These are phyloP conservation scores for Withania somnifera DNA, from an alignment of 305 asterid genomes.

Conservation along the genomic window DNA sequence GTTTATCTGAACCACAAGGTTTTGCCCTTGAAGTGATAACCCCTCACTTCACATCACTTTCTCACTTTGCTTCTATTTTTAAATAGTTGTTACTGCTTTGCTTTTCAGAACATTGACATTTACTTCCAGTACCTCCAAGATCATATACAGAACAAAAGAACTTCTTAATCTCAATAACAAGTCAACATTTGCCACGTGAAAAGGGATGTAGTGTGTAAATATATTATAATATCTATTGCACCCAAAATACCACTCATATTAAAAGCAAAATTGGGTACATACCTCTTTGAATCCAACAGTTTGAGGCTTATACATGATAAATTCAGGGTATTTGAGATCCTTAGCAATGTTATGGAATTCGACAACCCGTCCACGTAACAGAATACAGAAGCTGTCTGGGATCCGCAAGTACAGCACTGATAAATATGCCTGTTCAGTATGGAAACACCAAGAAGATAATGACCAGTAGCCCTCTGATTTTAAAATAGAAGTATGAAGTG, in stretches of 20 bases:
- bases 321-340: slow-evolving; percentile 71
- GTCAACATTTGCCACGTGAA: not conserved
- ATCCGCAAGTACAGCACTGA: slow-evolving; percentile 63
- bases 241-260: not conserved
- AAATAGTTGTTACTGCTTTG: not conserved
- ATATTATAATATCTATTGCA: not conserved
- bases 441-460: slow-evolving; percentile 3
- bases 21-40: not conserved
- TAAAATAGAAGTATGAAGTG: not conserved
- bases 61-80: not conserved
- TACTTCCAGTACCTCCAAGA: not conserved
- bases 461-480: not conserved
- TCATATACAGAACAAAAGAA: not conserved
- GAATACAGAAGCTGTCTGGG: slow-evolving; percentile 46
- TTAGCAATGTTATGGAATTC: slow-evolving; percentile 57
- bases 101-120: not conserved
- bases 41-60: not conserved
- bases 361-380: slow-evolving; percentile 65
- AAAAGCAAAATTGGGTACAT: not conserved
- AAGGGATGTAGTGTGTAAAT: not conserved
- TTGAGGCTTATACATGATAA: slow-evolving; percentile 67
- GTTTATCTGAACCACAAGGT: not conserved
- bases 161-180: not conserved
- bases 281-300: slow-evolving; percentile 46
- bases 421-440: slow-evolving; percentile 64